Evolutionary conservation across 768 basidiomycete species (phyloP).

Genomic region (Dacryopinax spathularia): DNA sequence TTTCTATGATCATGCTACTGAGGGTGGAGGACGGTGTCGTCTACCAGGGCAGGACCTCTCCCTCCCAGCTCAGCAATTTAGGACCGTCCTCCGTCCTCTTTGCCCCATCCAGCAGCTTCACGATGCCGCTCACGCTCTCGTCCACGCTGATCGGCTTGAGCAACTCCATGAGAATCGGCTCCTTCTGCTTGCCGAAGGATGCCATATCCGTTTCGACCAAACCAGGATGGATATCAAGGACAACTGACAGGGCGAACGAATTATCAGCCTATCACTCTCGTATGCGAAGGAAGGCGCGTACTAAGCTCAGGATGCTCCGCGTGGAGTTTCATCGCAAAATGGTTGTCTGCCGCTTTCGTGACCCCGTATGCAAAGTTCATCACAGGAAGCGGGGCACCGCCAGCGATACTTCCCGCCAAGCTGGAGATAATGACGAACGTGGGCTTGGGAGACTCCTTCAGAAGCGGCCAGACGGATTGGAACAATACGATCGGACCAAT

Average conservation of each 20-base stretch:
- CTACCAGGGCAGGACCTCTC: not conserved
- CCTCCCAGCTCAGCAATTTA: not conserved
- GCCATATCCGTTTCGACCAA: conserved; percentile 4
- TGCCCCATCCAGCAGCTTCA: not conserved
- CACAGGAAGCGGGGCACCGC: not conserved
- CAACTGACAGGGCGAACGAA: not conserved
- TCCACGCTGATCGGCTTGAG: not conserved
- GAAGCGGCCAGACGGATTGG: conserved; percentile 12
- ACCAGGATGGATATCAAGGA: conserved; percentile 2
- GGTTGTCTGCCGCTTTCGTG: conserved; percentile 15
- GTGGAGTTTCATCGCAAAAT: conserved; percentile 4
- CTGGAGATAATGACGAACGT: conserved; percentile 13
- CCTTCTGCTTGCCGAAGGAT: not conserved
- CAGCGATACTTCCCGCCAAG: conserved; percentile 1
- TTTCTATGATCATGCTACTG: too few species aligned
- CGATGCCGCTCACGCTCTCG: not conserved
- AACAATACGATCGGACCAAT: conserved; percentile 15
- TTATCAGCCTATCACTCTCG: not conserved
- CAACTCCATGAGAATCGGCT: not conserved
- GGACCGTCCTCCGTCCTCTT: not conserved
- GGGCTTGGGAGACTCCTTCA: not conserved
- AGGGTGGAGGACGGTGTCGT: too few species aligned
- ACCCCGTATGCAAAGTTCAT: not conserved
- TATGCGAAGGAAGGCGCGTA: not conserved
- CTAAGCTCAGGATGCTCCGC: conserved; percentile 2